These are phyloP conservation scores for Colletotrichum theobromicola DNA, from an alignment of 2,329 filamentous ascomycete genomes.

Conservation along the genomic window DNA sequence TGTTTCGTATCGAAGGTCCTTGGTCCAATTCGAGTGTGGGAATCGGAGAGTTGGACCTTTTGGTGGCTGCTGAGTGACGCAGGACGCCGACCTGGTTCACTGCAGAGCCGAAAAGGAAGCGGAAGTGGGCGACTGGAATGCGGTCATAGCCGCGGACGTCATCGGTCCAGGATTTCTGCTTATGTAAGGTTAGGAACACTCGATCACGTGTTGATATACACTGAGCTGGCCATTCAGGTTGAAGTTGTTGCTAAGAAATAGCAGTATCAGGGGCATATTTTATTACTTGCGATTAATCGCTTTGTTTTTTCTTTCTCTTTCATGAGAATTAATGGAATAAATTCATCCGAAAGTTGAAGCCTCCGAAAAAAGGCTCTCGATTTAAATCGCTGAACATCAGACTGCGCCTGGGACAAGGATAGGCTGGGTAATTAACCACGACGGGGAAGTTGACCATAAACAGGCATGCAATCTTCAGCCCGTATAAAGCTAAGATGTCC, in stretches of 20 bases:
- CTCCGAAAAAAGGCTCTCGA: background rate
- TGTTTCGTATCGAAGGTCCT: background rate
- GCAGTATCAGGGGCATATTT: background rate
- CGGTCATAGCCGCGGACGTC: constrained; percentile 34
- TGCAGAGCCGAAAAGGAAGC: background rate
- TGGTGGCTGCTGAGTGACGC: constrained; percentile 7
- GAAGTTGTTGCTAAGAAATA: background rate
- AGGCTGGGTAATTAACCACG: background rate
- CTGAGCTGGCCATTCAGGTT: background rate
- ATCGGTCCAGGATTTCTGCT: constrained; percentile 27
- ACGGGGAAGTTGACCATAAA: background rate
- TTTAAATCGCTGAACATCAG: background rate
- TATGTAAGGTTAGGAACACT: background rate
- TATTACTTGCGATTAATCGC: too few relatives aligned
- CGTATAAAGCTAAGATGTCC: background rate
- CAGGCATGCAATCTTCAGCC: background rate
- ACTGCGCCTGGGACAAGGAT: background rate
- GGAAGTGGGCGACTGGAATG: constrained; percentile 2
- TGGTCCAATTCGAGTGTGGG: background rate
- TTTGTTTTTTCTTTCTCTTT: too few relatives aligned
- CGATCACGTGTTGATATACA: background rate
- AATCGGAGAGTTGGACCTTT: background rate
- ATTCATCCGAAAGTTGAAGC: background rate
- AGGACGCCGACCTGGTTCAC: constrained; percentile 3
- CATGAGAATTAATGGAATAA: too few relatives aligned